Evolutionary conservation across 352 stramenopile species (phyloP).

Genomic region (Pythium angustatum): DNA sequence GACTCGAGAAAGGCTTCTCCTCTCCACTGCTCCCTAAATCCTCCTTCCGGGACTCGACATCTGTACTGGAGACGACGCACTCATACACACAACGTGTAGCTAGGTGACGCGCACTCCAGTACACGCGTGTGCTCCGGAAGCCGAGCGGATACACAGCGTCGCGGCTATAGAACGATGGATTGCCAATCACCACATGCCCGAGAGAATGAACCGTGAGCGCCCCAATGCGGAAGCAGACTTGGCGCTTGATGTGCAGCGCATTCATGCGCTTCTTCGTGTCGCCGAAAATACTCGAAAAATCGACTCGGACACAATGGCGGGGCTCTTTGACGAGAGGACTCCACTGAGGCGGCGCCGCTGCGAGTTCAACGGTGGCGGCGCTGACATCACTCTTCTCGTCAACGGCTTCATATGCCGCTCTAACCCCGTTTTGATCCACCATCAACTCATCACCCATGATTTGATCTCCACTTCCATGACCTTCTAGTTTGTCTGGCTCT

Average conservation of each 20-base stretch:
- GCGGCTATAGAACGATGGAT: conserved; percentile 84
- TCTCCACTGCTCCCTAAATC: conserved; percentile 32
- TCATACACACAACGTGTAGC: conserved; percentile 88
- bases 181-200: conserved; percentile 74
- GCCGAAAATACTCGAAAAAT: conserved; percentile 26
- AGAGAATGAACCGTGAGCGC: conserved; percentile 82
- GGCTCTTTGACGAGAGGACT: conserved; percentile 26
- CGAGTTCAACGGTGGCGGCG: conserved; percentile 1
- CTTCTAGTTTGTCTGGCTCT: conserved; percentile 1
- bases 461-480: no score
- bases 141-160: conserved; percentile 88
- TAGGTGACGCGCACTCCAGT: conserved; percentile 81
- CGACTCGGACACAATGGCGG: conserved; percentile 22
- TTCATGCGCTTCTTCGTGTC: conserved; percentile 75
- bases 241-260: conserved; percentile 43
- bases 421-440: neutral
- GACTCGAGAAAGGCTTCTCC: conserved; percentile 16
- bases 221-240: conserved; percentile 70
- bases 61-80: conserved; percentile 83
- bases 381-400: neutral
- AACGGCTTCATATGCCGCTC: neutral
- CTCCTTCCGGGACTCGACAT: conserved; percentile 54
- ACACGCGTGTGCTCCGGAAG: conserved; percentile 92
- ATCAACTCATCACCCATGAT: no score
- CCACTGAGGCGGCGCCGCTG: conserved; percentile 4